Percentiles rank a stretch among this genome's conserved stretches.
Evolutionary conservation across 305 asterid species (phyloP).

Genomic region (Fraxinus latifolia): DNA sequence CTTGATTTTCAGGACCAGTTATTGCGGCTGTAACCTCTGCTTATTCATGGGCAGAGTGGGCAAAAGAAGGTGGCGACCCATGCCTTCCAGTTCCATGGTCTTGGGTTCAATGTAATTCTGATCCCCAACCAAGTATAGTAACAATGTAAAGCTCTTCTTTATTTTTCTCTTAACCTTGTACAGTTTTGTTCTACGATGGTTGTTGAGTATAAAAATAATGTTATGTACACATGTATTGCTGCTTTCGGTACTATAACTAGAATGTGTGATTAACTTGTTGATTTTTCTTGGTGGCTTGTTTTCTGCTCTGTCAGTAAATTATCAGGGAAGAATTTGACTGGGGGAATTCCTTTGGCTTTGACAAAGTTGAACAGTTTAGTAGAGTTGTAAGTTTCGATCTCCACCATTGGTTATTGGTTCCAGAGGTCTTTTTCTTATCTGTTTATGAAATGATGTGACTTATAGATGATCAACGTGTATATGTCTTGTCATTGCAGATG

Average conservation of each 20-base stretch:
- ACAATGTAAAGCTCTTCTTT: constrained; percentile 50
- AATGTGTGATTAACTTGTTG: neutral
- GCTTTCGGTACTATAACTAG: neutral
- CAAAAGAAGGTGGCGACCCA: constrained; percentile 93
- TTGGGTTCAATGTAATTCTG: constrained; percentile 81
- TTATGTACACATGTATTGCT: neutral
- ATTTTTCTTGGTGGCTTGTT: neutral
- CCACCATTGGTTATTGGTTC: neutral
- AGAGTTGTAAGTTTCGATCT: constrained; percentile 56
- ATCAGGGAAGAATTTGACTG: constrained; percentile 70
- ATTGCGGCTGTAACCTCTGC: constrained; percentile 47
- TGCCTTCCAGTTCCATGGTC: constrained; percentile 96
- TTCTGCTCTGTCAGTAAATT: constrained; percentile 58
- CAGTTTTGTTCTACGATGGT: neutral
- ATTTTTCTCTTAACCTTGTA: neutral
- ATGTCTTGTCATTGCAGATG: constrained; percentile 54
- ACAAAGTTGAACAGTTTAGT: constrained; percentile 55
- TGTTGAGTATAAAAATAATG: neutral
- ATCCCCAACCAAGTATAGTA: constrained; percentile 68
- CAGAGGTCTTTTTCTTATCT: neutral
- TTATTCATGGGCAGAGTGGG: constrained; percentile 64
- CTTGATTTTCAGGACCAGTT: constrained; percentile 55
- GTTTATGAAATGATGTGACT: constrained; percentile 5
- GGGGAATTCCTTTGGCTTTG: constrained; percentile 62
- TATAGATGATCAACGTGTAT: neutral